Evolutionary conservation across 1,284 basidiomycete genomes (phyloP), one percentile per base, ranked within the genome.

Genomic region (Leccinum glutinopallens): DNA sequence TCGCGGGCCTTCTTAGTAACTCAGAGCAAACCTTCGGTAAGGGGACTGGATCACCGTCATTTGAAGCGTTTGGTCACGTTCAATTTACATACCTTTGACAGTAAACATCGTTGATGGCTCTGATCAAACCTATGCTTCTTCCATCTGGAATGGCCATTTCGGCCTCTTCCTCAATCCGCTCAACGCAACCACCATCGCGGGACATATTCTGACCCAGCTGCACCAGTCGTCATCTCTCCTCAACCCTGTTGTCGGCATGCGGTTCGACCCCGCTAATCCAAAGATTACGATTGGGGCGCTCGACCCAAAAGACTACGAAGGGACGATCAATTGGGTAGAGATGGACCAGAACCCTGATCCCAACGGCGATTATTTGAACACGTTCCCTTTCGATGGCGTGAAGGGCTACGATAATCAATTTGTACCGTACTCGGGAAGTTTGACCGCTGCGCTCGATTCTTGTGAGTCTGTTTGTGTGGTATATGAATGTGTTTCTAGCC

Each of bases 261-360:
- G 73, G 8, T 75, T 76, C 33, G 73, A 76, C 60, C 67, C 70
- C 35, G 57, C 19, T 9, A 67, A 75, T n/a, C 72, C 75, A 4
- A 76, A 70, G 55, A 33, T 75, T 25, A 76, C 74, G 8, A 72
- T 76, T 39, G 73, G 76, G 1, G 72, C 72, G 2, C 75, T 75
- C 8, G 75, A 77, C 41, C 76, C 72, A 17, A 71, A 73, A 12
- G 75, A 75, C 35, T 76, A 76, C 19, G 70, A 76, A 63, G 73
- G 76, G 41, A 67, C 66, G 10, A 76, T 76, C 33, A 75, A 76
- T 39, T 75, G 76, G 72, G 72, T 77, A 22, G 65, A 65, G 39
- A 57, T 75, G n/a, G 15, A 66, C 35, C 64, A 68, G 51, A 60
- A 9, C 3, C 75, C 73, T 2, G 66, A 71, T 59, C 60, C 65